Conservation (phyloP, 208 protist genomes). For the Trypanosoma brucei region DNA sequence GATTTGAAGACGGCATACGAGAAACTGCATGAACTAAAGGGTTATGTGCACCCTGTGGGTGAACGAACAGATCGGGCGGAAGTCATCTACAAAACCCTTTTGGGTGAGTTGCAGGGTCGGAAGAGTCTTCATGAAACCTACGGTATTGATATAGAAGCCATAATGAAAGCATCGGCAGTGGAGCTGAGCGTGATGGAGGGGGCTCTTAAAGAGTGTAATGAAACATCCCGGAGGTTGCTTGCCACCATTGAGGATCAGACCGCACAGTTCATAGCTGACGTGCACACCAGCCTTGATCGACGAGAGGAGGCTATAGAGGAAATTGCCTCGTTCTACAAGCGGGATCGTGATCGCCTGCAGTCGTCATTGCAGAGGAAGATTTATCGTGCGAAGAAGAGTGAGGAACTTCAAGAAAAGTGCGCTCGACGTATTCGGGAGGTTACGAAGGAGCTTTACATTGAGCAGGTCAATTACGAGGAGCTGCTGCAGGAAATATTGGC, state of each 20-base stretch:
- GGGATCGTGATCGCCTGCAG: constrained; percentile 23
- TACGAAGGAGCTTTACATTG: constrained; percentile 62
- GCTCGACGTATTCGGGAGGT: constrained; percentile 70
- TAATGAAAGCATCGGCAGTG: constrained; percentile 12
- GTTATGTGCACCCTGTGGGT: neutral
- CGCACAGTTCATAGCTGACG: constrained; percentile 17
- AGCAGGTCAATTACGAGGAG: constrained; percentile 69
- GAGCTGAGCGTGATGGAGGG: constrained; percentile 18
- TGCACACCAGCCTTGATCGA: neutral
- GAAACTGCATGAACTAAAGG: constrained; percentile 13
- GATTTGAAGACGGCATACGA: constrained; percentile 8
- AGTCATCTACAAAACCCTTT: constrained; percentile 52
- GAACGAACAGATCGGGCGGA: constrained; percentile 23
- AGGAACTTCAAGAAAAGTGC: constrained; percentile 56
- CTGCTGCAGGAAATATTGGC: constrained; percentile 49
- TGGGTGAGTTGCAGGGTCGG: constrained; percentile 45
- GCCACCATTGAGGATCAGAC: constrained; percentile 33
- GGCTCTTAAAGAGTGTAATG: constrained; percentile 27
- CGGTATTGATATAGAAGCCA: constrained; percentile 3
- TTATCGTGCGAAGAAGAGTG: constrained; percentile 36
- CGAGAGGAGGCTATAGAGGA: constrained; percentile 13
- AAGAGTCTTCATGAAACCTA: constrained; percentile 26
- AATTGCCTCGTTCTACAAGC: constrained; percentile 11
- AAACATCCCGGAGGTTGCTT: constrained; percentile 18
- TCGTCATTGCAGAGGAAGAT: constrained; percentile 30